Conservation (phyloP, 257 asterid species). For the Vinca minor region DNA sequence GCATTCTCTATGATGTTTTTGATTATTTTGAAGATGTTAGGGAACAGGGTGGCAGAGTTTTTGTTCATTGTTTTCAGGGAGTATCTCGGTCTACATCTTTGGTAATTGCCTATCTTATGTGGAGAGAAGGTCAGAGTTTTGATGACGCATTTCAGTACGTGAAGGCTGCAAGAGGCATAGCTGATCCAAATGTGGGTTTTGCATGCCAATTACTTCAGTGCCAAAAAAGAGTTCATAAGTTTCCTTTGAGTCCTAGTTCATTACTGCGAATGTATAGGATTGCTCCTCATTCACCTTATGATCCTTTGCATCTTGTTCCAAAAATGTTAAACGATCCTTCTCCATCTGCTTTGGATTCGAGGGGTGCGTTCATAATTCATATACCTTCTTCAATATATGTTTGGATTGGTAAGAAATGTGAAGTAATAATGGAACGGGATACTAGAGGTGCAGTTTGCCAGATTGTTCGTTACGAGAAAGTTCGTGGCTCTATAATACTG, state of each 20-base stretch:
- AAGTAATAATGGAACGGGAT: constrained; percentile 37
- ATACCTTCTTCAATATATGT: constrained; percentile 37
- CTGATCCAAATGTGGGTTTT: constrained; percentile 53
- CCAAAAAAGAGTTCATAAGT: constrained; percentile 44
- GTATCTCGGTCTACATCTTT: constrained; percentile 48
- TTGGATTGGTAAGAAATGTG: constrained; percentile 44
- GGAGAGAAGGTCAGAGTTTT: constrained; percentile 50
- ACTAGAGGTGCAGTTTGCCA: constrained; percentile 47
- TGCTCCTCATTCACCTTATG: constrained; percentile 49
- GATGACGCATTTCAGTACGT: constrained; percentile 50
- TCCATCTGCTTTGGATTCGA: constrained; percentile 38
- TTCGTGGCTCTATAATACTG: constrained; percentile 31
- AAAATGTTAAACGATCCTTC: constrained; percentile 43
- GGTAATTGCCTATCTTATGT: constrained; percentile 44
- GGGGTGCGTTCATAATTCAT: constrained; percentile 44
- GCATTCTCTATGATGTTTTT: constrained; percentile 50
- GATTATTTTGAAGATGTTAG: constrained; percentile 51
- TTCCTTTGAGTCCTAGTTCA: constrained; percentile 44
- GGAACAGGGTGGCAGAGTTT: constrained; percentile 39
- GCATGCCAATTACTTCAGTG: constrained; percentile 46
- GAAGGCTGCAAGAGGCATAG: constrained; percentile 46
- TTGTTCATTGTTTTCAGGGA: constrained; percentile 50
- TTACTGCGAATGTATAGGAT: constrained; percentile 37
- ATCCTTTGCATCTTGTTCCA: constrained; percentile 46
- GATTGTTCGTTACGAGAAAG: constrained; percentile 46